Evolutionary conservation across 2,329 filamentous ascomycete species (phyloP).

Genomic region (Penicillium sp.): DNA sequence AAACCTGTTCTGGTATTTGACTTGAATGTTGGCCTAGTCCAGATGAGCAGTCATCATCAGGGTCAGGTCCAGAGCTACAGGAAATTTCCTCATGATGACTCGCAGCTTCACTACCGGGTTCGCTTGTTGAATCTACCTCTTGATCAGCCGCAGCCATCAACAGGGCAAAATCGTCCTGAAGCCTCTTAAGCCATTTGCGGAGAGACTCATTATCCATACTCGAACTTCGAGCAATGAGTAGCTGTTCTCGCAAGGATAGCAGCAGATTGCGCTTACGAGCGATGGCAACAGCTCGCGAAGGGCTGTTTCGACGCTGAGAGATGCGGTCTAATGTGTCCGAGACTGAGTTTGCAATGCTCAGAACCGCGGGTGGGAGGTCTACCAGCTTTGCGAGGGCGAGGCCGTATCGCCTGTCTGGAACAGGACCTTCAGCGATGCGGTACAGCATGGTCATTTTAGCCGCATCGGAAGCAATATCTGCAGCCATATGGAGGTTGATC

Average conservation of each 20-base stretch:
- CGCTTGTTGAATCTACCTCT: conserved; percentile 21
- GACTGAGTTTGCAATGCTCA: conserved; percentile 66
- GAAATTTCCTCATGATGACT: conserved; percentile 1
- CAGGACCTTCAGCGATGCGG: conserved; percentile 69
- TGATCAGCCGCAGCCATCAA: conserved; percentile 66
- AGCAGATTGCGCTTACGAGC: conserved; percentile 69
- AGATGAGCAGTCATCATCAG: not conserved
- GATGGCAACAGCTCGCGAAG: conserved; percentile 57
- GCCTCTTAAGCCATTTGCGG: conserved; percentile 59
- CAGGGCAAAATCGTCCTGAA: conserved; percentile 72
- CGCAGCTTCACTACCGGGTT: conserved; percentile 17
- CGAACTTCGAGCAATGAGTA: conserved; percentile 65
- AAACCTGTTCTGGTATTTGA: not conserved
- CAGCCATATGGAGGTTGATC: conserved; percentile 75
- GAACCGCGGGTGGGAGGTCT: conserved; percentile 65
- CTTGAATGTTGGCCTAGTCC: not conserved
- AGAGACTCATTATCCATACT: conserved; percentile 64
- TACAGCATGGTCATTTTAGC: conserved; percentile 83
- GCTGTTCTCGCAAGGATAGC: conserved; percentile 67
- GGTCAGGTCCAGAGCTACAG: not conserved
- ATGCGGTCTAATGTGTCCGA: conserved; percentile 60
- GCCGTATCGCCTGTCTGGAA: conserved; percentile 74
- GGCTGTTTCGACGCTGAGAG: conserved; percentile 57
- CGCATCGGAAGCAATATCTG: conserved; percentile 58
- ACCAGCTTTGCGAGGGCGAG: conserved; percentile 74